Conservation (phyloP, 208 protist genomes). For the Leishmania amazonensis region DNA sequence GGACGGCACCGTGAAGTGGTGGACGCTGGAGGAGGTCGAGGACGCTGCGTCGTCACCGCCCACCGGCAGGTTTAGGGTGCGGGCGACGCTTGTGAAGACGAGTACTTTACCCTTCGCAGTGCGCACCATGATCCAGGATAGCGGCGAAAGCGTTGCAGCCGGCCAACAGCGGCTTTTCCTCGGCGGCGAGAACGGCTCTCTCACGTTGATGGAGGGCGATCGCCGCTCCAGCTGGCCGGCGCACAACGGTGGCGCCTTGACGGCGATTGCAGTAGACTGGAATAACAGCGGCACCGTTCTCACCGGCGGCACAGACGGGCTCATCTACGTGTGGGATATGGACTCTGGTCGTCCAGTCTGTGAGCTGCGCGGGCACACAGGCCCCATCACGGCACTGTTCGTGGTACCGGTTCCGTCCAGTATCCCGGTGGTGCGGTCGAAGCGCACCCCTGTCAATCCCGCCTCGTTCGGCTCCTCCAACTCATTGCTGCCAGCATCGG, state of each 20-base stretch:
- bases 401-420: conserved; percentile 32
- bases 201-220: conserved; percentile 63
- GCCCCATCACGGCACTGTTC: conserved; percentile 50
- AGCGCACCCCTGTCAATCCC: conserved; percentile 4
- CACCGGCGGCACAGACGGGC: conserved; percentile 75
- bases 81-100: conserved; percentile 33
- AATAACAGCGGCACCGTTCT: conserved; percentile 41
- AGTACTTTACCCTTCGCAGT: conserved; percentile 50
- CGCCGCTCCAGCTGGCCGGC: conserved; percentile 59
- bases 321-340: conserved; percentile 73
- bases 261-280: conserved; percentile 54
- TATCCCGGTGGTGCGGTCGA: conserved; percentile 21
- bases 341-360: conserved; percentile 57
- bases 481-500: conserved; percentile 1
- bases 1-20: conserved; percentile 75
- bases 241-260: conserved; percentile 57
- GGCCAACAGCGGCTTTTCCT: conserved; percentile 43
- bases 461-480: not conserved
- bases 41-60: not conserved
- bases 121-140: conserved; percentile 45
- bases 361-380: conserved; percentile 66
- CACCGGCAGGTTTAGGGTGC: conserved; percentile 23
- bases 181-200: conserved; percentile 67
- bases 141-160: conserved; percentile 10
- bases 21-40: conserved; percentile 43